Conservation (phyloP, 129 eudicot species). For the Flaveria ramosissima region DNA sequence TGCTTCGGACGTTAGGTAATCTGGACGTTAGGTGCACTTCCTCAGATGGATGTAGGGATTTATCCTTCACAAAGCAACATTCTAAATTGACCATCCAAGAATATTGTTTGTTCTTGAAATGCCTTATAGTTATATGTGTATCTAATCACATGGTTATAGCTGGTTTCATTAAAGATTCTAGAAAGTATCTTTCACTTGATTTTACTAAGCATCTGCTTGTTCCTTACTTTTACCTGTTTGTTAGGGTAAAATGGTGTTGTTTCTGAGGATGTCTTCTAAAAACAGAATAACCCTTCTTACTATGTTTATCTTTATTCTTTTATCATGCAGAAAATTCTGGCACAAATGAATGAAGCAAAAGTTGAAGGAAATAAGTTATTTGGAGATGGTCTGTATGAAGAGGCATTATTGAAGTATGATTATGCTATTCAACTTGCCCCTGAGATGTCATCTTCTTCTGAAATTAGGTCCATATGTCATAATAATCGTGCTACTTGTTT, state of each 20-base stretch:
- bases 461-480: slow-evolving; percentile 73
- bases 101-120: slow-evolving; percentile 1
- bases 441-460: slow-evolving; percentile 51
- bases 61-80: background rate
- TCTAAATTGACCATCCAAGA: background rate
- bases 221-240: background rate
- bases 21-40: no score
- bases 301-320: slow-evolving; percentile 17
- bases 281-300: background rate
- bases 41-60: no score
- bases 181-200: background rate
- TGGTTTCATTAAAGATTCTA: background rate
- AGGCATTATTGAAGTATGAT: slow-evolving; percentile 77
- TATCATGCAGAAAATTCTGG: slow-evolving; percentile 60
- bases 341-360: slow-evolving; percentile 76
- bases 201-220: background rate
- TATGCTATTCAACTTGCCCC: slow-evolving; percentile 61
- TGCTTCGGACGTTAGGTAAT: no score
- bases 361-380: slow-evolving; percentile 77
- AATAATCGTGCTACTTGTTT: slow-evolving; percentile 69
- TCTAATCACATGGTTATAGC: slow-evolving; percentile 1
- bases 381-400: slow-evolving; percentile 70
- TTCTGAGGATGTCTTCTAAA: background rate
- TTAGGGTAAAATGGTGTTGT: background rate
- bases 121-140: background rate